These are phyloP conservation scores for Zygosaccharomyces pseudorouxii DNA, from an alignment of 805 yeast genomes.

Conservation along the genomic window DNA sequence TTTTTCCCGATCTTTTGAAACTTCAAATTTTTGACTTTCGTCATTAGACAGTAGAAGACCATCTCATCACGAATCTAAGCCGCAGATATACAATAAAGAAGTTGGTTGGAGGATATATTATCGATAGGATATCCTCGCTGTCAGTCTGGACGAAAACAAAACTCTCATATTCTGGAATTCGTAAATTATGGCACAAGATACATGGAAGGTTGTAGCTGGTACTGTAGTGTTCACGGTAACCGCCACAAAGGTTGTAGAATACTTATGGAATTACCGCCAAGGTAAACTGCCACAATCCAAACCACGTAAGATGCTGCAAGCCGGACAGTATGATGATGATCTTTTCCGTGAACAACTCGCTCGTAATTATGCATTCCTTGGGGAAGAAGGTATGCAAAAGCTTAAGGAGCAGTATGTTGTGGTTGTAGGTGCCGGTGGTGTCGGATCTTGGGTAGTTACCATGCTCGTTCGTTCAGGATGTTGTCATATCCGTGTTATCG, in stretches of 20 bases:
- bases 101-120: not conserved
- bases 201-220: constrained; percentile 31
- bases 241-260: constrained; percentile 30
- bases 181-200: constrained; percentile 8
- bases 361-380: constrained; percentile 85
- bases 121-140: too few species aligned
- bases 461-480: constrained; percentile 92
- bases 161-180: too few species aligned
- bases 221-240: constrained; percentile 34
- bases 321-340: constrained; percentile 49
- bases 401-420: constrained; percentile 69
- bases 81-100: not conserved
- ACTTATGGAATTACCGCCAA: constrained; percentile 25
- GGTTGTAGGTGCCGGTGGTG: constrained; percentile 95
- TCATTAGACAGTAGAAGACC: not conserved
- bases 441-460: constrained; percentile 93
- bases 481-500: constrained; percentile 70
- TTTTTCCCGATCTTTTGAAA: not conserved
- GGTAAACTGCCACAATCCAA: not conserved
- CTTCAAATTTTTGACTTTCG: not conserved
- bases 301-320: constrained; percentile 3
- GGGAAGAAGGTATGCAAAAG: constrained; percentile 74
- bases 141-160: too few species aligned
- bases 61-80: not conserved
- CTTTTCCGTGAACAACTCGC: constrained; percentile 89